Conservation (phyloP, 352 stramenopile species). For the Bremia lactucae region DNA sequence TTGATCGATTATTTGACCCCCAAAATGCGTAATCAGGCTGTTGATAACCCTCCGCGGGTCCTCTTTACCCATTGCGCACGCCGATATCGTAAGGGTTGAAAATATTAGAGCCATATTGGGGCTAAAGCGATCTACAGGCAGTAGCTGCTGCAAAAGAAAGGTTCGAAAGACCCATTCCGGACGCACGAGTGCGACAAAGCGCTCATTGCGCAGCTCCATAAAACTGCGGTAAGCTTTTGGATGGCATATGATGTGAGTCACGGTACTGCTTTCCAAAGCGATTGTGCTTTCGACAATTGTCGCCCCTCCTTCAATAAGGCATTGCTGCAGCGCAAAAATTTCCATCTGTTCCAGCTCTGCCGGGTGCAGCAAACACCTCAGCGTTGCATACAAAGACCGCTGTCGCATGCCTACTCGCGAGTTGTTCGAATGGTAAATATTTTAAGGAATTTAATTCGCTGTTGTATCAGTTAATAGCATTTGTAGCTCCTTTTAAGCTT, state of each 20-base stretch:
- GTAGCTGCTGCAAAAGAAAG: conserved; percentile 48
- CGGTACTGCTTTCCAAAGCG: conserved; percentile 5
- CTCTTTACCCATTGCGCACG: conserved; percentile 62
- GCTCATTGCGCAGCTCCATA: conserved; percentile 35
- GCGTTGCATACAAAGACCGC: conserved; percentile 30
- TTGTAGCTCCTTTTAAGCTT: too few relatives aligned
- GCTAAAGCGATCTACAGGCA: conserved; percentile 67
- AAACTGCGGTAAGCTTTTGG: conserved; percentile 42
- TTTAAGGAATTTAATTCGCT: conserved; percentile 3
- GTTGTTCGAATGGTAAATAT: too few relatives aligned
- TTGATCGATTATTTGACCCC: conserved; percentile 60
- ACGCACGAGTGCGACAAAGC: conserved; percentile 63
- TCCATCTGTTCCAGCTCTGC: conserved; percentile 29
- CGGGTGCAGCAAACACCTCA: conserved; percentile 46
- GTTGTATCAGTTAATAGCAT: not conserved
- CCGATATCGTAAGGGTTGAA: conserved; percentile 61
- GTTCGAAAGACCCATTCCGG: conserved; percentile 73
- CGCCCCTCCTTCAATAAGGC: conserved; percentile 53
- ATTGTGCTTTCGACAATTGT: conserved; percentile 25
- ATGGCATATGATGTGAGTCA: conserved; percentile 72
- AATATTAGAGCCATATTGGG: conserved; percentile 69
- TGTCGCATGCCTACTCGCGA: conserved; percentile 22
- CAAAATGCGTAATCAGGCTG: conserved; percentile 71
- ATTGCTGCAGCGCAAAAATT: conserved; percentile 39
- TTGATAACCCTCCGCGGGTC: conserved; percentile 74